Evolutionary conservation across 1,284 basidiomycete genomes (phyloP).

Genomic region (Apiotrichum veenhuisii): DNA sequence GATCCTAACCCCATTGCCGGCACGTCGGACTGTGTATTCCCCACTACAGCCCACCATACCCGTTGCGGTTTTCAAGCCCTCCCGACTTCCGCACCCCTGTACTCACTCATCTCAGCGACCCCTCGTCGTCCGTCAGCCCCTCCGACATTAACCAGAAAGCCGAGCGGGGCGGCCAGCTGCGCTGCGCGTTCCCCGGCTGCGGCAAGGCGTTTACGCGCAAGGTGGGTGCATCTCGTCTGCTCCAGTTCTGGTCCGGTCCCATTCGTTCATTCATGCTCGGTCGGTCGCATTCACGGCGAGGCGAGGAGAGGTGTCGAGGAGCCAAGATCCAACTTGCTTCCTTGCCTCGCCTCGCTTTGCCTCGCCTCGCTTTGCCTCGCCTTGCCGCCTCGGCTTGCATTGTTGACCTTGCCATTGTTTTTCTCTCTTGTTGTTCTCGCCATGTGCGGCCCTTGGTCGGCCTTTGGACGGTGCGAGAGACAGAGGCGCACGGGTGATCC

Average conservation of each 20-base stretch:
- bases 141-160: not conserved
- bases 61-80: not conserved
- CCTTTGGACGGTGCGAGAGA: not conserved
- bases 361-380: not conserved
- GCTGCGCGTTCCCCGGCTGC: conserved; percentile 29
- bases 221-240: conserved; percentile 23
- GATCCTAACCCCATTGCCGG: too few species aligned
- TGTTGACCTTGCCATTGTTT: not conserved
- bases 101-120: not conserved
- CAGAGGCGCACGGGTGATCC: not conserved
- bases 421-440: not conserved
- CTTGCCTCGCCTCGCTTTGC: too few species aligned
- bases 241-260: not conserved
- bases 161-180: conserved; percentile 1
- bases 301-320: too few species aligned
- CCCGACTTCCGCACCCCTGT: not conserved
- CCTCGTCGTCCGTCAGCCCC: conserved; percentile 2
- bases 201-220: conserved; percentile 41
- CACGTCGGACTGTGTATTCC: too few species aligned
- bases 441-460: not conserved
- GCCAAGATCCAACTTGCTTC: too few species aligned
- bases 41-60: too few species aligned
- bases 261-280: too few species aligned
- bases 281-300: too few species aligned
- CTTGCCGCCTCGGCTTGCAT: not conserved